Evolutionary conservation across 108 stramenopile genomes (phyloP).

Genomic region (Epithemia pelagica): DNA sequence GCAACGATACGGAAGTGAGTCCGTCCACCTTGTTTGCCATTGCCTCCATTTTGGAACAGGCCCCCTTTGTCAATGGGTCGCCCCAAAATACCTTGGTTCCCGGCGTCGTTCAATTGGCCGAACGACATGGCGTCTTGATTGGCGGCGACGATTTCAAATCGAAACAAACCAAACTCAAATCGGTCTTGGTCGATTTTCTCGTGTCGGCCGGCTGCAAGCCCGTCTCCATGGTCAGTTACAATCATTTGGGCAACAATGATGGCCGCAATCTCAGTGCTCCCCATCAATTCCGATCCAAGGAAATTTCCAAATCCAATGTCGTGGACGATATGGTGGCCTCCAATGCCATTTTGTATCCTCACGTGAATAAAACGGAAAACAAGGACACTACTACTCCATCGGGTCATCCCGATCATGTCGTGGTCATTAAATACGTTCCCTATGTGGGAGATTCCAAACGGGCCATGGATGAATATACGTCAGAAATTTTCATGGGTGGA

Average conservation of each 20-base stretch:
- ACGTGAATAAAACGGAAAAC: too few species aligned
- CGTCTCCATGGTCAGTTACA: conserved; percentile 95
- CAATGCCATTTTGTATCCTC: conserved; percentile 85
- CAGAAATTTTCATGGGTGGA: conserved; percentile 98
- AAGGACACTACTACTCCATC: too few species aligned
- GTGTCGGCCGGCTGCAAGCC: conserved; percentile 97
- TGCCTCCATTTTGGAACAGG: conserved; percentile 92
- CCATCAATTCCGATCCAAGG: conserved; percentile 96
- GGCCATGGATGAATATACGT: conserved; percentile 98
- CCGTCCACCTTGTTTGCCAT: conserved; percentile 95
- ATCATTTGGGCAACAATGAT: conserved; percentile 98
- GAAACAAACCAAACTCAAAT: conserved; percentile 98
- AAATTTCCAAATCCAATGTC: conserved; percentile 97
- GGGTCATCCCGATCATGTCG: conserved; percentile 98
- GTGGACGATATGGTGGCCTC: conserved; percentile 99
- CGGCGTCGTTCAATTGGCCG: conserved; percentile 88
- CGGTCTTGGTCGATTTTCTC: conserved; percentile 94
- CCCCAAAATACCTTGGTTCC: conserved; percentile 99
- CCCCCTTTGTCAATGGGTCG: conserved; percentile 96
- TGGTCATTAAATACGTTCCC: conserved; percentile 97
- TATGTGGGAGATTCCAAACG: conserved; percentile 96
- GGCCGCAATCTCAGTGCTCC: conserved; percentile 95
- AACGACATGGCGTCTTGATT: conserved; percentile 78
- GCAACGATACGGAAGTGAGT: conserved; percentile 88
- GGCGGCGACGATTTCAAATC: conserved; percentile 99